These are phyloP conservation scores for Streptanthus diversifolius DNA, from an alignment of 345 rosid species.

Conservation along the genomic window DNA sequence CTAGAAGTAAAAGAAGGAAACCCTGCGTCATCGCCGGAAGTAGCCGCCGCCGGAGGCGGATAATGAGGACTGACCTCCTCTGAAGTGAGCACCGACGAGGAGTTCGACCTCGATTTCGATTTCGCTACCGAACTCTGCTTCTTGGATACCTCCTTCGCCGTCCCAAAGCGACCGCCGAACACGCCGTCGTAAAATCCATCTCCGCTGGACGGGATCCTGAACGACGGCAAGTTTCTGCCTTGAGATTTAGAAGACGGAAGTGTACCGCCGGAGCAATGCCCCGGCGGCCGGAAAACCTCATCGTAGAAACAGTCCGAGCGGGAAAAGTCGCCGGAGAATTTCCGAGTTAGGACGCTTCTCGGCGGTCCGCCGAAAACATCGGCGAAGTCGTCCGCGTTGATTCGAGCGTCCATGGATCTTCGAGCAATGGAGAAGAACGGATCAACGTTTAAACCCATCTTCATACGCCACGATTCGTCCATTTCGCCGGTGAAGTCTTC, in stretches of 20 bases:
- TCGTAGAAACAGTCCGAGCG: slow-evolving; percentile 55
- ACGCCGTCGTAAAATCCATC: slow-evolving; percentile 66
- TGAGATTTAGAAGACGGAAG: slow-evolving; percentile 35
- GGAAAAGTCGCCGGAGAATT: slow-evolving; percentile 56
- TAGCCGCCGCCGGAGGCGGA: slow-evolving; percentile 32
- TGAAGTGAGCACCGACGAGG: slow-evolving; percentile 74
- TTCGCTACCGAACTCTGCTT: slow-evolving; percentile 30
- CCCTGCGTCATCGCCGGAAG: slow-evolving; percentile 56
- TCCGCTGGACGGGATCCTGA: slow-evolving; percentile 55
- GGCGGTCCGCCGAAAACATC: slow-evolving; percentile 98
- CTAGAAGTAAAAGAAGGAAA: slow-evolving; percentile 74
- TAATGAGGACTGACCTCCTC: slow-evolving; percentile 78
- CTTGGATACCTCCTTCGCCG: slow-evolving; percentile 50
- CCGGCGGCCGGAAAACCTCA: slow-evolving; percentile 61
- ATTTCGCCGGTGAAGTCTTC: slow-evolving; percentile 30
- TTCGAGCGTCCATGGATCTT: slow-evolving; percentile 41
- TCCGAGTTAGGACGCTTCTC: slow-evolving; percentile 52
- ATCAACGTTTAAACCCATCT: slow-evolving; percentile 51
- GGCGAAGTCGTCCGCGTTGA: slow-evolving; percentile 60
- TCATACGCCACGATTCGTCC: slow-evolving; percentile 88
- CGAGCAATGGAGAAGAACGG: slow-evolving; percentile 47
- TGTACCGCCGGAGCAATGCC: slow-evolving; percentile 1
- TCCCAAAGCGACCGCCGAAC: slow-evolving; percentile 42
- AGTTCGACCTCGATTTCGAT: slow-evolving; percentile 47
- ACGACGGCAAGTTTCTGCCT: slow-evolving; percentile 61